phyloP scores from a whole-genome alignment of 371 early-diverging fungal genomes.

The Fennellomyces sp. region DNA sequence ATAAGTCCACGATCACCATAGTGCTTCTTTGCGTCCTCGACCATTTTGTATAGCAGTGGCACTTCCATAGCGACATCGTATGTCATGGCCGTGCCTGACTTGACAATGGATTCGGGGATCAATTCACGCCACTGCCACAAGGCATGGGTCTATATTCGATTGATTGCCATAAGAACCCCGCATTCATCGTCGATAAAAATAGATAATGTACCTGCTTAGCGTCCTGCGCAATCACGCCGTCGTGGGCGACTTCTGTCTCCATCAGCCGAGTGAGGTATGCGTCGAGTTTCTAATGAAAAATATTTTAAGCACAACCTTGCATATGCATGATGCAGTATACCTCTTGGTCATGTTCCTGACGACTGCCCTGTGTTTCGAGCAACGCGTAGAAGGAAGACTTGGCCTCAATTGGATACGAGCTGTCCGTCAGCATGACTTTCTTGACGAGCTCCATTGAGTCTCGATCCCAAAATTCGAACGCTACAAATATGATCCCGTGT shows the following conservation, averaged over 20 bases:
- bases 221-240: constrained; percentile 84
- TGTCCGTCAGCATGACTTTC: constrained; percentile 39
- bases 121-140: constrained; percentile 81
- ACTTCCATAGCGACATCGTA: constrained; percentile 79
- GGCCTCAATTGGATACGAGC: constrained; percentile 19
- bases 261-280: constrained; percentile 56
- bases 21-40: constrained; percentile 56
- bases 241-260: constrained; percentile 56
- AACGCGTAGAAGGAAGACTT: constrained; percentile 68
- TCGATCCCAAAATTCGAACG: constrained; percentile 87
- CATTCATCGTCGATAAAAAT: no score
- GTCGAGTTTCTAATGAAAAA: constrained; percentile 63
- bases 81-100: constrained; percentile 72
- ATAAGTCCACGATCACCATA: constrained; percentile 48
- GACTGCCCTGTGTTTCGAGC: constrained; percentile 80
- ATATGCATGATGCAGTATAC: constrained; percentile 13
- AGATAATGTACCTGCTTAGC: constrained; percentile 44
- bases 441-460: constrained; percentile 57
- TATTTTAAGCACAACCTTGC: neutral
- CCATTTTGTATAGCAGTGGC: constrained; percentile 65
- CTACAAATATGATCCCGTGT: constrained; percentile 22
- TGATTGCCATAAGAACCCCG: no score
- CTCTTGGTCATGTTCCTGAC: constrained; percentile 78
- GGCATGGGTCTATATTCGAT: constrained; percentile 34
- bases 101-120: constrained; percentile 76